Conservation (phyloP, 345 rosid species). For the Corchorus olitorius region DNA sequence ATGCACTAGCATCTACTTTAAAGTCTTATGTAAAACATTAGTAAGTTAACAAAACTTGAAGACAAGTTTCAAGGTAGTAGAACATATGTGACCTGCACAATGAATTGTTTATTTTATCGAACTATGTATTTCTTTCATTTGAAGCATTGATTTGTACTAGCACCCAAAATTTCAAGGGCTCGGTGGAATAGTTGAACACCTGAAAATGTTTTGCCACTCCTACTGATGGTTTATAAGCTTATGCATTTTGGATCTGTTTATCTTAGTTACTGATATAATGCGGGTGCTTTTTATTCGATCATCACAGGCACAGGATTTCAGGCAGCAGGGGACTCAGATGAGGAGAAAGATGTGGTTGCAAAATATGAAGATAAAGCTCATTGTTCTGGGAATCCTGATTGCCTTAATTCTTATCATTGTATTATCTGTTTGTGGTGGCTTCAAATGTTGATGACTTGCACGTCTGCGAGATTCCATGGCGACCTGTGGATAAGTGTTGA, state of each 20-base stretch:
- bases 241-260: not conserved
- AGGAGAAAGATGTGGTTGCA: constrained; percentile 78
- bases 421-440: constrained; percentile 44
- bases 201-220: not conserved
- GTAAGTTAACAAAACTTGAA: not conserved
- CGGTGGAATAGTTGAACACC: not conserved
- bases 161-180: not conserved
- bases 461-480: not conserved
- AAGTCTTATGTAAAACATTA: not conserved
- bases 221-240: not conserved
- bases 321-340: constrained; percentile 66
- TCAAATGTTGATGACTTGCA: constrained; percentile 35
- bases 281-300: constrained; percentile 5
- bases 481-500: not conserved
- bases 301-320: constrained; percentile 73
- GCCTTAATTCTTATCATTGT: constrained; percentile 64
- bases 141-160: not conserved
- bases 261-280: not conserved
- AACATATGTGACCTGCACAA: not conserved
- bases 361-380: constrained; percentile 75
- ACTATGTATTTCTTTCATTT: constrained; percentile 1
- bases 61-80: not conserved
- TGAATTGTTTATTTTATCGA: too few species aligned
- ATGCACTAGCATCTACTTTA: not conserved
- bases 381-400: constrained; percentile 55